These are phyloP conservation scores for Paracorniculantispora psalliotae DNA, from an alignment of 2,329 filamentous ascomycete species.

Conservation along the genomic window DNA sequence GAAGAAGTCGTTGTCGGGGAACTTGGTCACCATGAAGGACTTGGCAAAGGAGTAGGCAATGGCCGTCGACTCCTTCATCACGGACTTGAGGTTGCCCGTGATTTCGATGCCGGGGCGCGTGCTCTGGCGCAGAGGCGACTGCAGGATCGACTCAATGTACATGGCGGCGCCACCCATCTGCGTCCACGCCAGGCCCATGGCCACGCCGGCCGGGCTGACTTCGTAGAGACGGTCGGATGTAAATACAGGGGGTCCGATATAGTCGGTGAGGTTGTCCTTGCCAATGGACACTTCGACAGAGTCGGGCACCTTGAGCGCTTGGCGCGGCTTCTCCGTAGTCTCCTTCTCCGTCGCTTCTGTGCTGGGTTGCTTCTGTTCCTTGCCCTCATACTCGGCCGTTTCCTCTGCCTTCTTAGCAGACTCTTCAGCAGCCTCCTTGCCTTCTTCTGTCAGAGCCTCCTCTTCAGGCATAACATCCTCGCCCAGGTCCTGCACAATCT, in stretches of 20 bases:
- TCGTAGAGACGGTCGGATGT: constrained; percentile 95
- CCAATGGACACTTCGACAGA: constrained; percentile 79
- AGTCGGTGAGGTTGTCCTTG: constrained; percentile 91
- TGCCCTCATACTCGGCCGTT: constrained; percentile 38
- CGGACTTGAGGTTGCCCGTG: constrained; percentile 88
- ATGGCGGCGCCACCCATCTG: constrained; percentile 93
- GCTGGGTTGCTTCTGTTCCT: constrained; percentile 23
- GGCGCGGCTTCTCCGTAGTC: constrained; percentile 62
- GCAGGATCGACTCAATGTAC: constrained; percentile 94
- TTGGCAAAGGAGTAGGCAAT: constrained; percentile 98
- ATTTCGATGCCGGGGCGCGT: constrained; percentile 80
- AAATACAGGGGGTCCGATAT: constrained; percentile 92
- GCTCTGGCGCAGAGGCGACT: constrained; percentile 68
- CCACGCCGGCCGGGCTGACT: constrained; percentile 84
- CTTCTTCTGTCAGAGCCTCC: constrained; percentile 77
- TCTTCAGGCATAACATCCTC: constrained; percentile 78
- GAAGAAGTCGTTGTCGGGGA: constrained; percentile 90
- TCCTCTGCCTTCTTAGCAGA: constrained; percentile 64
- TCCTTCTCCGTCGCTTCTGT: constrained; percentile 32
- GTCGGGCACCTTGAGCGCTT: constrained; percentile 78
- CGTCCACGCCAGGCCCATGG: constrained; percentile 98
- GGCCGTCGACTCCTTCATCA: constrained; percentile 96
- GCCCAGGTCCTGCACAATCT: constrained; percentile 92
- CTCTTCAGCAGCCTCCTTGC: constrained; percentile 70
- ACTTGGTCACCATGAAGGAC: constrained; percentile 76